phyloP scores from a whole-genome alignment of 345 rosid species.

The Populus pruinosa region DNA sequence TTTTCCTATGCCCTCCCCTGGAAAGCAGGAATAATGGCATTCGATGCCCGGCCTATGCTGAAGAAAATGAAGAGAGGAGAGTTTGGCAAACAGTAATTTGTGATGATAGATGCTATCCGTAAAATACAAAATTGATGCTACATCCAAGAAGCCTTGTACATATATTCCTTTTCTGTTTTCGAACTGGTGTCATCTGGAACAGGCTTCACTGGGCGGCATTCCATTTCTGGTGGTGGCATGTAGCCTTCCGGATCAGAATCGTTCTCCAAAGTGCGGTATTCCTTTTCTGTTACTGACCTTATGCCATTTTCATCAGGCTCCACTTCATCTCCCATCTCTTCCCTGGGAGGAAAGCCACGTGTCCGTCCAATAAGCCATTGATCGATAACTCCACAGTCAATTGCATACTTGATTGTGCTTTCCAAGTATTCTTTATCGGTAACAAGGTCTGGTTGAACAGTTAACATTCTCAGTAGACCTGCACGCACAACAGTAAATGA shows the following conservation, averaged over 20 bases:
- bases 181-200: constrained; percentile 57
- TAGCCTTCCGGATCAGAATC: neutral
- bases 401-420: constrained; percentile 60
- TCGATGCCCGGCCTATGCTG: neutral
- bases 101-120: neutral
- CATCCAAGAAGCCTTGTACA: neutral
- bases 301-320: constrained; percentile 54
- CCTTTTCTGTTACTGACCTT: constrained; percentile 58
- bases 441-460: constrained; percentile 62
- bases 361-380: constrained; percentile 66
- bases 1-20: too few species aligned
- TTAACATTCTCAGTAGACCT: constrained; percentile 84
- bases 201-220: constrained; percentile 52
- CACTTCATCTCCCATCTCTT: constrained; percentile 52
- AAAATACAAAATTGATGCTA: constrained; percentile 22
- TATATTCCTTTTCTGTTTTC: constrained; percentile 52
- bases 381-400: constrained; percentile 76
- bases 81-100: neutral
- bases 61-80: neutral
- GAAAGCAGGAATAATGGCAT: too few species aligned
- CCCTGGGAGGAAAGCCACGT: constrained; percentile 70
- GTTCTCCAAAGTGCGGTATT: constrained; percentile 44
- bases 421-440: constrained; percentile 65
- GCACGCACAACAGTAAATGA: constrained; percentile 25
- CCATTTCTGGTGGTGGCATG: constrained; percentile 53